Evolutionary conservation across 2,329 filamentous ascomycete genomes (phyloP).

Genomic region (Tolypocladium tropicale): DNA sequence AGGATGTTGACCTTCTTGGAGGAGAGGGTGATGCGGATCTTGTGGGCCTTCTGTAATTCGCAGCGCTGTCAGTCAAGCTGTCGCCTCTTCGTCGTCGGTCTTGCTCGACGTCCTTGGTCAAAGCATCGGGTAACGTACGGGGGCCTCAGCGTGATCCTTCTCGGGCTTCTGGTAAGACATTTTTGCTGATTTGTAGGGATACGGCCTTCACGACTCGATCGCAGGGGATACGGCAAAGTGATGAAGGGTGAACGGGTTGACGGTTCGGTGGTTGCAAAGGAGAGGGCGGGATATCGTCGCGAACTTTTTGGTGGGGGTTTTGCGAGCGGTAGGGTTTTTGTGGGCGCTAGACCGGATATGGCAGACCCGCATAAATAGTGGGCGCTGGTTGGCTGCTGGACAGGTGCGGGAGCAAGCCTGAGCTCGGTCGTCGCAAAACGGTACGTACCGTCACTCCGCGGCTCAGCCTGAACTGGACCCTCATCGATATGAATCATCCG

Average conservation of each 20-base stretch:
- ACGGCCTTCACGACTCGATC: constrained; percentile 73
- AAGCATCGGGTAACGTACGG: constrained; percentile 54
- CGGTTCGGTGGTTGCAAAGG: constrained; percentile 2
- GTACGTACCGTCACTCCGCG: constrained; percentile 5
- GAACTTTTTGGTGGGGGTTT: constrained; percentile 10
- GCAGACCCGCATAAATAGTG: not conserved
- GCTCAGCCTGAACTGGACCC: not conserved
- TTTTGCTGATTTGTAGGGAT: constrained; percentile 28
- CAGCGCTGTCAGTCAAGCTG: not conserved
- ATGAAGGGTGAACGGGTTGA: constrained; percentile 44
- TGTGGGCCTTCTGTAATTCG: constrained; percentile 68
- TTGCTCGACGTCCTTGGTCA: too few relatives aligned
- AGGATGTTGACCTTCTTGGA: constrained; percentile 89
- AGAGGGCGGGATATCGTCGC: not conserved
- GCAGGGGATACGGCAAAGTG: constrained; percentile 66
- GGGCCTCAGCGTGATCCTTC: constrained; percentile 86
- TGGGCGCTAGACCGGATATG: constrained; percentile 10
- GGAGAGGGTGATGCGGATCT: constrained; percentile 97
- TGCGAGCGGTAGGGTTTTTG: constrained; percentile 8
- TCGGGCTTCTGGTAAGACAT: constrained; percentile 96
- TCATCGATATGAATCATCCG: constrained; percentile 9
- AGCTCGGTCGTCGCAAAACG: not conserved
- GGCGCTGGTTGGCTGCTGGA: constrained; percentile 4
- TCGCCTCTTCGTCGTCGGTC: not conserved
- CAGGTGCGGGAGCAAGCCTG: not conserved